These are phyloP conservation scores for Diaporthe australafricana DNA, from an alignment of 2,329 filamentous ascomycete genomes.

Conservation along the genomic window DNA sequence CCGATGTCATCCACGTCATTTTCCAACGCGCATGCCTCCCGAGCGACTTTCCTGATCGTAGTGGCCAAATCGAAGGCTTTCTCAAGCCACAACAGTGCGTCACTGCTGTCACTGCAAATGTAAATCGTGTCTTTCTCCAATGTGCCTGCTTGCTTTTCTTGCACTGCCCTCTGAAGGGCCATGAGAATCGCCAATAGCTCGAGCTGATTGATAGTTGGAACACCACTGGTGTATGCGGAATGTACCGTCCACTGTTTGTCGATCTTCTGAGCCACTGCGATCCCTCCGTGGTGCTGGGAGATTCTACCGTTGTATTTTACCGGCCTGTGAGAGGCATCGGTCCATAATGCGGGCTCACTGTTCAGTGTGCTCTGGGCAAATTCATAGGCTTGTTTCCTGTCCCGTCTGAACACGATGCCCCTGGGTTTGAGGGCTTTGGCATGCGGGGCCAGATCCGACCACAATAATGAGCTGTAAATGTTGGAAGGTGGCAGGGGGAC, in stretches of 20 bases:
- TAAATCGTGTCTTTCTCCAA: not conserved
- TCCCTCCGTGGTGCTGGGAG: not conserved
- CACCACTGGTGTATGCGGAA: not conserved
- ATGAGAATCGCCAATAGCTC: not conserved
- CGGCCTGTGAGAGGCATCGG: not conserved
- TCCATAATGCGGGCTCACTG: not conserved
- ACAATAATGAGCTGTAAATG: not conserved
- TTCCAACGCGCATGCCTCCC: no score
- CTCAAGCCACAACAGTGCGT: not conserved
- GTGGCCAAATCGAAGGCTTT: not conserved
- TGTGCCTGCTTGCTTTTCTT: not conserved
- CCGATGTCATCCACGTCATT: not conserved
- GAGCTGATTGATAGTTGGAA: not conserved
- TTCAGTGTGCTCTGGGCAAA: not conserved
- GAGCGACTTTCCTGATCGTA: not conserved
- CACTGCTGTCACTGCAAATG: not conserved
- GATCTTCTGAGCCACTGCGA: conserved; percentile 5
- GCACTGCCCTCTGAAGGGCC: not conserved
- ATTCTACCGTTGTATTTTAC: not conserved
- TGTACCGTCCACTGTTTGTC: not conserved
- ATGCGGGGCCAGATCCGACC: not conserved
- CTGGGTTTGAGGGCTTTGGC: not conserved
- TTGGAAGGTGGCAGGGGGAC: not conserved
- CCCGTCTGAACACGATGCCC: not conserved
- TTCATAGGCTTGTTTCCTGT: not conserved